Evolutionary conservation across 1,284 basidiomycete species (phyloP).

Genomic region (Ganoderma resinaceum): DNA sequence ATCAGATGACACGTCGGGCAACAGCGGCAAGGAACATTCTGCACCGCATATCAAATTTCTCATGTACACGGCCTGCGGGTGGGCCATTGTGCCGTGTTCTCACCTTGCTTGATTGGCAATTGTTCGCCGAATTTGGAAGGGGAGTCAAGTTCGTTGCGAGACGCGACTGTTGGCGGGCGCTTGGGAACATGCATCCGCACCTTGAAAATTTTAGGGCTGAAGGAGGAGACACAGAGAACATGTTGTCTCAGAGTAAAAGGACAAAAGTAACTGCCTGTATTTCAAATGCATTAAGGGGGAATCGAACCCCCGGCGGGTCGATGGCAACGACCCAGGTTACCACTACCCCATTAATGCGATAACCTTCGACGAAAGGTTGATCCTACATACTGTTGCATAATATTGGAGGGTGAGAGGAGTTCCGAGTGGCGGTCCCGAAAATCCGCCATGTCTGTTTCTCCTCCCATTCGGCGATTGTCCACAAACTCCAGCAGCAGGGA

Average conservation of each 20-base stretch:
- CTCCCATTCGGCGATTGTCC: constrained; percentile 61
- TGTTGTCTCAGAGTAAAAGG: neutral
- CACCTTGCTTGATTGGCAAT: neutral
- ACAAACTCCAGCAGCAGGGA: constrained; percentile 65
- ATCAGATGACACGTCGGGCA: neutral
- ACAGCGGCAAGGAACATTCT: constrained; percentile 1
- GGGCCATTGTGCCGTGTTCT: neutral
- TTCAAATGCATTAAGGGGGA: constrained; percentile 48
- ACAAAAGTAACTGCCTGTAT: neutral
- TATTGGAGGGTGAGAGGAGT: constrained; percentile 20
- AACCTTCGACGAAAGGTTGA: neutral
- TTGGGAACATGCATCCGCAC: neutral
- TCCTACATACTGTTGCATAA: too few species aligned
- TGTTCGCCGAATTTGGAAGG: neutral
- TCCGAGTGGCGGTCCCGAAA: neutral
- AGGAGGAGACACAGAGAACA: too few species aligned
- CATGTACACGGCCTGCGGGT: neutral
- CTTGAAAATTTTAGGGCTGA: too few species aligned
- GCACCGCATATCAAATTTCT: constrained; percentile 3
- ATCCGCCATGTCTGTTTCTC: constrained; percentile 63
- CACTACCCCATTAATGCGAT: constrained; percentile 41
- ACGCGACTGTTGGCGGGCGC: too few species aligned
- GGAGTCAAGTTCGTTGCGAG: neutral
- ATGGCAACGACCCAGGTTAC: constrained; percentile 44
- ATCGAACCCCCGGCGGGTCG: constrained; percentile 78